Base-by-base conservation (phyloP, 176 grass and related monocot genomes). In the Otatea glauca region DNA sequence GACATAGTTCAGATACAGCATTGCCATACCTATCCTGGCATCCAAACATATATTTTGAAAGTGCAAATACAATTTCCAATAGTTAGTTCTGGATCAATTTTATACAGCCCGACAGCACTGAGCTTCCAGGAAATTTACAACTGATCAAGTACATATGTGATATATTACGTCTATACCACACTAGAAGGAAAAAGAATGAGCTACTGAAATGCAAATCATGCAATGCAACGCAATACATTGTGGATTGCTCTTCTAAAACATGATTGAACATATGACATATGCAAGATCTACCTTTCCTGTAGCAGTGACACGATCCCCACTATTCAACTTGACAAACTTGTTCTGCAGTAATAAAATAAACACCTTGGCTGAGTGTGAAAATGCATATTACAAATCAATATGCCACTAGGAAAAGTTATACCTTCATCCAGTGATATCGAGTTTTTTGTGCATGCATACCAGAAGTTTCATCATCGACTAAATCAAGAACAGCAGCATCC, bases 401-500 rank as follows among this genome's bases (percentile, higher is more conserved):
- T 71, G 47, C 16, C 42, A 72, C 23, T 78, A 51, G 6, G 51
- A 77, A 80, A 78, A 56, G 68, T 27, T 72, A 56, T 90, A 98
- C 93, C 93, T 96, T 98, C 85, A 92, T 88, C 96, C 96, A 98
- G 85, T 98, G 93, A 86, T 84, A 98, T 86, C 91, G 89, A 86
- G 83, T 80, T 94, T 94, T 98, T 78, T 98, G 96, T 66, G 88
- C 63, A 56, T 96, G 88, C 79, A 98, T 82, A 71, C 93, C 91
- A 83, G 91, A 92, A 84, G 86, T 88, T 88, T 98, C 96, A 86
- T 98, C 96, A 68, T 91, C 91, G 10, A 96, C 89, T 87, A 98
- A 86, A 92, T 98, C 89, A 83, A 98, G 96, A 72, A 98, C 96
- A 84, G 93, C 96, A 70, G 91, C 87, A 9, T 98, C 91, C 76